A percentile compares a stretch with the other conserved stretches of the same genome.
phyloP scores from a whole-genome alignment of 2,329 filamentous ascomycete species.

The Colletotrichum destructivum region DNA sequence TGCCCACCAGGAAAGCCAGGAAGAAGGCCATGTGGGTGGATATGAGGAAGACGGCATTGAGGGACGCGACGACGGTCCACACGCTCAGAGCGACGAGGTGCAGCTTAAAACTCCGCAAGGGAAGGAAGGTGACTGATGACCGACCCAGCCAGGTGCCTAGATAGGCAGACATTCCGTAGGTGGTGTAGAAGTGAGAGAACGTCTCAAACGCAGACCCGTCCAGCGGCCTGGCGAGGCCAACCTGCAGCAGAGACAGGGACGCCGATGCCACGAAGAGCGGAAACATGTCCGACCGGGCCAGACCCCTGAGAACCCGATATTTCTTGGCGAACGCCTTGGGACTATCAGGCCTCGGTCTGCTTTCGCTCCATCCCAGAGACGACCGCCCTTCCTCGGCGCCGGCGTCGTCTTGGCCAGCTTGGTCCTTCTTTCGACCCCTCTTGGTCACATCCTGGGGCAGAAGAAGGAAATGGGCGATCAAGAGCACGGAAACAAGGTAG shows the following conservation, averaged over 20 bases:
- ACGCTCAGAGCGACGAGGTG: slow-evolving; percentile 38
- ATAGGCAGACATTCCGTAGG: slow-evolving; percentile 49
- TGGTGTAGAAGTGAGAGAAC: slow-evolving; percentile 49
- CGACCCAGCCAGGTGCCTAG: slow-evolving; percentile 49
- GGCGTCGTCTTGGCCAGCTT: slow-evolving; percentile 39
- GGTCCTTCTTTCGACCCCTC: slow-evolving; percentile 36
- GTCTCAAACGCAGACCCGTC: slow-evolving; percentile 45
- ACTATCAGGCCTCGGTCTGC: neutral
- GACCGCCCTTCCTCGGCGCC: slow-evolving; percentile 28
- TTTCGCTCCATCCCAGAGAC: slow-evolving; percentile 5
- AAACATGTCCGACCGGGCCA: slow-evolving; percentile 47
- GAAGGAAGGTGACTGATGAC: slow-evolving; percentile 44
- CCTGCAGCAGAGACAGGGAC: slow-evolving; percentile 47
- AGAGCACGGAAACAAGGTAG: slow-evolving; percentile 47
- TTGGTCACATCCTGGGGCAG: slow-evolving; percentile 43
- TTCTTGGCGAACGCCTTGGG: slow-evolving; percentile 39
- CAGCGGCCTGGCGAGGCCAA: slow-evolving; percentile 50
- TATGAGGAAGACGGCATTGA: slow-evolving; percentile 46
- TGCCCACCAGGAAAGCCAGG: slow-evolving; percentile 48
- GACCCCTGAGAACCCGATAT: slow-evolving; percentile 32
- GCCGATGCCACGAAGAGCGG: slow-evolving; percentile 47
- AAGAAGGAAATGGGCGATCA: slow-evolving; percentile 49
- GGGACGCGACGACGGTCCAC: slow-evolving; percentile 37
- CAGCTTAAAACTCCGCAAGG: slow-evolving; percentile 31
- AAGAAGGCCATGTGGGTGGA: slow-evolving; percentile 46